Evolutionary conservation across 495 filamentous ascomycete genomes (phyloP).

Genomic region (Neurospora tetraspora): DNA sequence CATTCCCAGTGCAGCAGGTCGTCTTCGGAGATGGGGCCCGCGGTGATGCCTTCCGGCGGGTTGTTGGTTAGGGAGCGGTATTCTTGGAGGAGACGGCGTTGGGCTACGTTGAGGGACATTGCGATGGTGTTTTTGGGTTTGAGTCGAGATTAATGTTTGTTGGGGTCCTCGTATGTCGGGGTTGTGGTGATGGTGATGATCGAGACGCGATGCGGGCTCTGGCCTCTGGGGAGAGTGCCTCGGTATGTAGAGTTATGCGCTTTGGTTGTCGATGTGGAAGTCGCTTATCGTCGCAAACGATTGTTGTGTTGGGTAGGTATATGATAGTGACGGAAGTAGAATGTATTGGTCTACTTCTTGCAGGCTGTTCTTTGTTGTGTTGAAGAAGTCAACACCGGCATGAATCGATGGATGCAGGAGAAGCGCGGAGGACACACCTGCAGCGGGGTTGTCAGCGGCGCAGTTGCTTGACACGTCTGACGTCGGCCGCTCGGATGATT

Average conservation of each 20-base stretch:
- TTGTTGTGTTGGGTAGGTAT: neutral
- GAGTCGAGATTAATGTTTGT: neutral
- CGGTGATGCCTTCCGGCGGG: constrained; percentile 88
- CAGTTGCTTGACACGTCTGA: neutral
- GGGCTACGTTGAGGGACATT: constrained; percentile 61
- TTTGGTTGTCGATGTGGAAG: neutral
- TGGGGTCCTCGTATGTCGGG: neutral
- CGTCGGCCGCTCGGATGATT: neutral
- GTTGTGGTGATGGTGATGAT: neutral
- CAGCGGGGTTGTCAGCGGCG: neutral
- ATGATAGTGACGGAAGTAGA: neutral
- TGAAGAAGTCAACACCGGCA: neutral
- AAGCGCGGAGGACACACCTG: neutral
- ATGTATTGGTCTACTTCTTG: neutral
- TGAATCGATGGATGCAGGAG: neutral
- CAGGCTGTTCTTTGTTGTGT: neutral
- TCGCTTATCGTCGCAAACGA: neutral
- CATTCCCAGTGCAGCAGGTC: constrained; percentile 97
- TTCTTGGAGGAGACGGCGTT: constrained; percentile 93
- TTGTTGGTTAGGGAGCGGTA: constrained; percentile 70
- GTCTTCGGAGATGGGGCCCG: constrained; percentile 86
- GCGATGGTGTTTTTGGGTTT: constrained; percentile 2
- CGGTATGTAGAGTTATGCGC: neutral
- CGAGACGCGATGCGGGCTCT: neutral
- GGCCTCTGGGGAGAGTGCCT: neutral